Percentiles rank a stretch among this genome's conserved stretches.
Evolutionary conservation across 352 stramenopile species (phyloP).

Genomic region (Pythium apleroticum): DNA sequence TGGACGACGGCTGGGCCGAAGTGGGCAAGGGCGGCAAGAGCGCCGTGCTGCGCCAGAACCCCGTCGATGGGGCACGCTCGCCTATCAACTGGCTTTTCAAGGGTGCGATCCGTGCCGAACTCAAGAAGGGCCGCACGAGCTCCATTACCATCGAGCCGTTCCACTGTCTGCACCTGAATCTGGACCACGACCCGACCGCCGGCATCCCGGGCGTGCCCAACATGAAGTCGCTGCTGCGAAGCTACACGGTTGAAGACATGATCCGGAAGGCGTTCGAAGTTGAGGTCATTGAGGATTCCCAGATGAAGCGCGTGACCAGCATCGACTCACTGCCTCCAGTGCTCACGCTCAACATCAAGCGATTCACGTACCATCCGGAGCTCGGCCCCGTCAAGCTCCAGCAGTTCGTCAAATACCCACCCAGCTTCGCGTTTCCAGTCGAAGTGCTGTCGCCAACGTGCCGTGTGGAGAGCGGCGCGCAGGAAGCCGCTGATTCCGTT

Average conservation of each 20-base stretch:
- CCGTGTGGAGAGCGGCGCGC: slow-evolving; percentile 44
- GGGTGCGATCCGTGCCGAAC: slow-evolving; percentile 70
- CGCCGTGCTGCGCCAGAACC: slow-evolving; percentile 72
- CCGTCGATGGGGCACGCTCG: slow-evolving; percentile 57
- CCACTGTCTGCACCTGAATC: slow-evolving; percentile 80
- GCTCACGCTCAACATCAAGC: slow-evolving; percentile 81
- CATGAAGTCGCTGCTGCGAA: slow-evolving; percentile 41
- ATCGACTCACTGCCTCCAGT: slow-evolving; percentile 78
- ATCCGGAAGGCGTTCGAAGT: slow-evolving; percentile 72
- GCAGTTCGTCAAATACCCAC: slow-evolving; percentile 82
- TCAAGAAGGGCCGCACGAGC: slow-evolving; percentile 71
- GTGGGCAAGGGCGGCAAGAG: slow-evolving; percentile 79
- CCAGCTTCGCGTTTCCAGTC: slow-evolving; percentile 67
- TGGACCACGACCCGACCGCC: slow-evolving; percentile 50
- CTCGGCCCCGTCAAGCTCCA: slow-evolving; percentile 78
- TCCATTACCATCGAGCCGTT: slow-evolving; percentile 88
- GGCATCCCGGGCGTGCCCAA: slow-evolving; percentile 25
- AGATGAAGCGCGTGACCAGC: slow-evolving; percentile 71
- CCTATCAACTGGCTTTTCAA: slow-evolving; percentile 89
- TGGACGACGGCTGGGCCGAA: slow-evolving; percentile 77
- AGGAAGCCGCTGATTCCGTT: slow-evolving; percentile 4
- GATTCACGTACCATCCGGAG: slow-evolving; percentile 83
- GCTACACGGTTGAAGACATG: slow-evolving; percentile 73
- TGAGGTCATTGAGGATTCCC: slow-evolving; percentile 68
- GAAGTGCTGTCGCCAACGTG: slow-evolving; percentile 67